A percentile compares a stretch with the other conserved stretches of the same genome.
These are phyloP conservation scores for Populus davidiana DNA, from an alignment of 345 rosid genomes.

Conservation along the genomic window DNA sequence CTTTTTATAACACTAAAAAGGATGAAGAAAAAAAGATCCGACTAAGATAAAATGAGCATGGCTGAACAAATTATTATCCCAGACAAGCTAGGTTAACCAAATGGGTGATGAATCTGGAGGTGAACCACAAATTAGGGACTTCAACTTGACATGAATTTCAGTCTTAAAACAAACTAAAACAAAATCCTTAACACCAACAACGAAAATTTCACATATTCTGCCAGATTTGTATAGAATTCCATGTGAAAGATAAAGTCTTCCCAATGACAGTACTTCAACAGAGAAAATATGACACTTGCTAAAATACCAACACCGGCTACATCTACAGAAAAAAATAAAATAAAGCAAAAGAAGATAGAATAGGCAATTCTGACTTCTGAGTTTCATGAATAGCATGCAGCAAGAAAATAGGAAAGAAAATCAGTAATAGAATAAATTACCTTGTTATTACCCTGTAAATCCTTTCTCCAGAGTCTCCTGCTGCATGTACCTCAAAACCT, in stretches of 20 bases:
- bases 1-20: not conserved
- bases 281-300: not conserved
- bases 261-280: not conserved
- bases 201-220: not conserved
- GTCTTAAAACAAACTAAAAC: not conserved
- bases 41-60: not conserved
- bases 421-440: conserved; percentile 11
- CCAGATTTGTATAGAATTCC: not conserved
- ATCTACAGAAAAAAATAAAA: not conserved
- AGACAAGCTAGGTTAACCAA: not conserved
- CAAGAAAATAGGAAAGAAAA: not conserved
- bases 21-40: not conserved
- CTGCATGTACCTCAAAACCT: conserved; percentile 10
- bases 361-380: not conserved
- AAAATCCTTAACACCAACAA: not conserved
- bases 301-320: not conserved
- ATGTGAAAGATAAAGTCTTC: not conserved
- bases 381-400: not conserved
- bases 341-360: not conserved
- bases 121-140: not conserved
- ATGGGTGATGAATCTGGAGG: not conserved
- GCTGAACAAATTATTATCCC: not conserved
- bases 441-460: conserved; percentile 10
- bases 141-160: not conserved
- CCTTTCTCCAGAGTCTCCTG: conserved; percentile 16